Base-by-base conservation (phyloP, 2,329 filamentous ascomycete genomes). In the Periconia sp. region DNA sequence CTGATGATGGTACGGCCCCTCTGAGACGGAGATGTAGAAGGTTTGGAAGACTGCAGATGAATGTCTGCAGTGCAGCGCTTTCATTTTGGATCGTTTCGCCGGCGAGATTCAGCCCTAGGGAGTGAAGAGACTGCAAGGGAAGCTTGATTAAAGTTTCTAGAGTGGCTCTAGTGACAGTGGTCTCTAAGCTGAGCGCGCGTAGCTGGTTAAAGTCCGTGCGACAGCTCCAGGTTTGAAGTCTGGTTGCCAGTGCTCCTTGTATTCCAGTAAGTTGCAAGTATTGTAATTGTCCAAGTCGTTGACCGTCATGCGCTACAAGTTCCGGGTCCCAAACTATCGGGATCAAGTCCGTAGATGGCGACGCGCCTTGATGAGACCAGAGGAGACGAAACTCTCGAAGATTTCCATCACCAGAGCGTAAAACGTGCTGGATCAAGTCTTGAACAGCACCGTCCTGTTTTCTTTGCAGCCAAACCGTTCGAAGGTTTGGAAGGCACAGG, bases 251-350 rank as follows among this genome's bases (percentile, higher is more conserved):
- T 27, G 46, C 46, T 41, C 46, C 46, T 27, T 49, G 14, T 20
- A 27, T 27, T 20, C 46, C 46, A 27, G 46, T 37, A 33, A 49
- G 46, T 41, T 49, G 46, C 31, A 49, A 49, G 41, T 8, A 49
- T 27, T 49, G 46, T 37, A 49, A 49, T 27, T 49, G 31, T 49
- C 46, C 31, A 27, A 49, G 46, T 49, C 31, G 46, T 49, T 49
- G 31, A 23, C 46, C 46, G 18, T 49, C 46, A 37, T 49, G 37
- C 41, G 46, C 46, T 49, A 20, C 31, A 20, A 49, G 35, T 49
- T 49, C 46, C 19, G 3, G 46, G 46, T 41, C 46, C 46, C 31
- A 49, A 49, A 49, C 15, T 49, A 49, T 49, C 41, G 8, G 23
- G 23, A 8, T 27, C 23, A 3, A 27, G 23, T 8, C 23, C 8